These are phyloP conservation scores for Scytalidium sp. DNA, from an alignment of 2,329 filamentous ascomycete species.

Conservation along the genomic window DNA sequence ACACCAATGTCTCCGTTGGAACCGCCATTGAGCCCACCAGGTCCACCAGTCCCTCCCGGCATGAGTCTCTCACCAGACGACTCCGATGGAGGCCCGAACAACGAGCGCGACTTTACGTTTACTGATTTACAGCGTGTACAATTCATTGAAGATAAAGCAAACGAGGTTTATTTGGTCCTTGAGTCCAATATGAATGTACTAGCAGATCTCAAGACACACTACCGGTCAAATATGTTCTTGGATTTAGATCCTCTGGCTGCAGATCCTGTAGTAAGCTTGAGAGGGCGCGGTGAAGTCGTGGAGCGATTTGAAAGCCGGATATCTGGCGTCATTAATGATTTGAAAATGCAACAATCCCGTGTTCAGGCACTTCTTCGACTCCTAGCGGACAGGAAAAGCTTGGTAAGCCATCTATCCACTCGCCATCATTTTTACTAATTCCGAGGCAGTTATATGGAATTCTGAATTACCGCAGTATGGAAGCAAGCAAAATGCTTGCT, in stretches of 20 bases:
- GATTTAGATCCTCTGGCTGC: too few relatives aligned
- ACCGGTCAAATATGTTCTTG: slow-evolving; percentile 8
- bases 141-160: slow-evolving; percentile 32
- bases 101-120: slow-evolving; percentile 22
- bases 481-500: slow-evolving; percentile 27
- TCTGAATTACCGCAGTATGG: slow-evolving; percentile 29
- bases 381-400: slow-evolving; percentile 20
- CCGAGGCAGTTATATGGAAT: slow-evolving; percentile 28
- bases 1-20: not conserved
- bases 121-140: slow-evolving; percentile 30
- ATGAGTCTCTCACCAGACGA: not conserved
- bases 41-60: not conserved
- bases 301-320: slow-evolving; percentile 18
- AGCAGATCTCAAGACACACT: slow-evolving; percentile 16
- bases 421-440: not conserved
- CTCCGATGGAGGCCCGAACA: not conserved
- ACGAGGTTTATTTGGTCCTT: slow-evolving; percentile 30
- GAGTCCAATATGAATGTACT: slow-evolving; percentile 31
- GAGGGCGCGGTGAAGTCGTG: slow-evolving; percentile 4
- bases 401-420: slow-evolving; percentile 10
- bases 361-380: slow-evolving; percentile 17
- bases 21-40: not conserved
- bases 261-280: too few relatives aligned
- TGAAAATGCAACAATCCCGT: slow-evolving; percentile 21
- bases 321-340: slow-evolving; percentile 15